These are phyloP conservation scores for Solanum ahanhuiri DNA, from an alignment of 257 asterid species.

Conservation along the genomic window DNA sequence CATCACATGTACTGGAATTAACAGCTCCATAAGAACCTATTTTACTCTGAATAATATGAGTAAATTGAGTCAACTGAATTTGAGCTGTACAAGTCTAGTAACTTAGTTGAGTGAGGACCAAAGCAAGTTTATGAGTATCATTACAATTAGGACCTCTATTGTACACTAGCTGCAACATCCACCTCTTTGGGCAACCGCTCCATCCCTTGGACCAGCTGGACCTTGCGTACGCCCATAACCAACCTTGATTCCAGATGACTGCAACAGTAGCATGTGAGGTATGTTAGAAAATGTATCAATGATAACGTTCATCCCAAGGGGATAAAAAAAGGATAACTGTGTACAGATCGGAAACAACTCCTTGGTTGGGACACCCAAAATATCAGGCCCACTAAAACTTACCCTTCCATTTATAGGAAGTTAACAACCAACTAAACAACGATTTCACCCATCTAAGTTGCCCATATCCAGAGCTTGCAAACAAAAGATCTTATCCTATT, in stretches of 20 bases:
- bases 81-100: slow-evolving; percentile 20
- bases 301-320: background rate
- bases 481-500: background rate
- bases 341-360: background rate
- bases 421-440: background rate
- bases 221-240: slow-evolving; percentile 64
- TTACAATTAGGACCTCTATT: background rate
- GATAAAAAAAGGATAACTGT: background rate
- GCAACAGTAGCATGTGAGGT: slow-evolving; percentile 6
- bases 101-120: background rate
- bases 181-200: slow-evolving; percentile 51
- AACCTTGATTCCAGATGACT: slow-evolving; percentile 74
- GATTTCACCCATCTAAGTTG: background rate
- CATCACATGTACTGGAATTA: background rate
- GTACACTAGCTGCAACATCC: slow-evolving; percentile 52
- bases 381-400: background rate
- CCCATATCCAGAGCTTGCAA: background rate
- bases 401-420: background rate
- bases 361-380: background rate
- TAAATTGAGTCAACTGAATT: background rate
- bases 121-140: background rate
- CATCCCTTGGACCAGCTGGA: slow-evolving; percentile 46
- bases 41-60: background rate
- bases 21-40: background rate
- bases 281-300: background rate